These are phyloP conservation scores for Diplodia corticola DNA, from an alignment of 2,329 filamentous ascomycete genomes.

Conservation along the genomic window DNA sequence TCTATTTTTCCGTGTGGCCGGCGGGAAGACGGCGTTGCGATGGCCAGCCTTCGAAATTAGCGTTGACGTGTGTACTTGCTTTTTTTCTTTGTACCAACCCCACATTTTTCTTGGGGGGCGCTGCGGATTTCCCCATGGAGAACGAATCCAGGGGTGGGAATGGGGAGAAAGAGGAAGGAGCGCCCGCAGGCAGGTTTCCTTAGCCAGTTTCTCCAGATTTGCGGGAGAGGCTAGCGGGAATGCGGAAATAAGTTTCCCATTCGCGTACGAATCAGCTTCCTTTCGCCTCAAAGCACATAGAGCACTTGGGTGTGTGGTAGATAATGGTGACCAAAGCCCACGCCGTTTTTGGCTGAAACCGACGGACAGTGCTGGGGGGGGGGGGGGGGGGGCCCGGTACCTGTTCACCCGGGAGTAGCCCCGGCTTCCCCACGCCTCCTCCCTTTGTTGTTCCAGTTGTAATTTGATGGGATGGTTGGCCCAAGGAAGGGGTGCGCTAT, in stretches of 20 bases:
- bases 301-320: not conserved
- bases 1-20: not conserved
- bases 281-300: not conserved
- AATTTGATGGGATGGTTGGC: not conserved
- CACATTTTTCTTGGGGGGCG: slow-evolving; percentile 3
- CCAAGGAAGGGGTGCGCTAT: not conserved
- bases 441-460: not conserved
- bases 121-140: slow-evolving; percentile 18
- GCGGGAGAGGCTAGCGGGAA: not conserved
- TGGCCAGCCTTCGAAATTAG: not conserved
- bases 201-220: not conserved
- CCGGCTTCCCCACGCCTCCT: not conserved
- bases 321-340: not conserved
- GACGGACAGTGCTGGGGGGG: not conserved
- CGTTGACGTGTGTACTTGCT: not conserved
- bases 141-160: not conserved
- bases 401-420: not conserved
- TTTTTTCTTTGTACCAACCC: not conserved
- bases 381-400: too few relatives aligned
- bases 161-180: not conserved
- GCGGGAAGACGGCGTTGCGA: not conserved
- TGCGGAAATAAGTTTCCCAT: not conserved
- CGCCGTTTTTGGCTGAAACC: not conserved
- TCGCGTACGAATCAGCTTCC: not conserved
- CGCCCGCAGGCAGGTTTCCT: not conserved